Percentiles rank a stretch among this genome's conserved stretches.
phyloP scores from a whole-genome alignment of 2,329 filamentous ascomycete species.

The Aspergillus versicolor region DNA sequence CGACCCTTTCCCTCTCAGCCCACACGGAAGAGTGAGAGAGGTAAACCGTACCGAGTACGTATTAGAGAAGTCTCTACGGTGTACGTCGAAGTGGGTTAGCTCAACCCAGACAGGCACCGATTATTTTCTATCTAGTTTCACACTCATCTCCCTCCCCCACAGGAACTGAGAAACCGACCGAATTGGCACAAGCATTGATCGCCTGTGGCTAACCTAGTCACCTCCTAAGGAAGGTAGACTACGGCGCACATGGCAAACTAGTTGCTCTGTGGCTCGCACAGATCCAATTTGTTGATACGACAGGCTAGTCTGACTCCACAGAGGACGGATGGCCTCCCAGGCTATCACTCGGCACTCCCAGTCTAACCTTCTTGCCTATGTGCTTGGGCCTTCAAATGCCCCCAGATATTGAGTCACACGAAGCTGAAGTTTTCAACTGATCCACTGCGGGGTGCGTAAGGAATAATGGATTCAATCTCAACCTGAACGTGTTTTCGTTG shows the following conservation, averaged over 20 bases:
- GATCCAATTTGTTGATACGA: not conserved
- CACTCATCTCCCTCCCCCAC: not conserved
- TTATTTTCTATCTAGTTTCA: not conserved
- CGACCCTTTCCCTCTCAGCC: too few species aligned
- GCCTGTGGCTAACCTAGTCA: not conserved
- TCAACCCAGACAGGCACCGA: too few species aligned
- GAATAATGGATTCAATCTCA: not conserved
- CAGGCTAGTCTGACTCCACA: not conserved
- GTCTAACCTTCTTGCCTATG: not conserved
- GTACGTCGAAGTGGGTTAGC: too few species aligned
- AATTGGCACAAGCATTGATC: not conserved
- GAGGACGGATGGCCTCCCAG: too few species aligned
- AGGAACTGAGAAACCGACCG: not conserved
- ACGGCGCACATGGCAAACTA: not conserved
- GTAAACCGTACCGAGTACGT: too few species aligned
- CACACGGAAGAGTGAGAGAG: too few species aligned
- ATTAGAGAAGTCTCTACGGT: too few species aligned
- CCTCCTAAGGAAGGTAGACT: not conserved
- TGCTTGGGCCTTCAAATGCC: not conserved
- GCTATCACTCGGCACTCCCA: not conserved
- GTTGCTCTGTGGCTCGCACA: not conserved
- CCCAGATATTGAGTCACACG: slow-evolving; percentile 2
- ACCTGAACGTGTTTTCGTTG: too few species aligned
- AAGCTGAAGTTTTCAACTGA: not conserved
- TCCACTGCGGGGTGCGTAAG: slow-evolving; percentile 1